Percentiles rank a stretch among this genome's conserved stretches.
phyloP scores from a whole-genome alignment of 139 green algal genomes.

The Mesotaenium endlicherianum region DNA sequence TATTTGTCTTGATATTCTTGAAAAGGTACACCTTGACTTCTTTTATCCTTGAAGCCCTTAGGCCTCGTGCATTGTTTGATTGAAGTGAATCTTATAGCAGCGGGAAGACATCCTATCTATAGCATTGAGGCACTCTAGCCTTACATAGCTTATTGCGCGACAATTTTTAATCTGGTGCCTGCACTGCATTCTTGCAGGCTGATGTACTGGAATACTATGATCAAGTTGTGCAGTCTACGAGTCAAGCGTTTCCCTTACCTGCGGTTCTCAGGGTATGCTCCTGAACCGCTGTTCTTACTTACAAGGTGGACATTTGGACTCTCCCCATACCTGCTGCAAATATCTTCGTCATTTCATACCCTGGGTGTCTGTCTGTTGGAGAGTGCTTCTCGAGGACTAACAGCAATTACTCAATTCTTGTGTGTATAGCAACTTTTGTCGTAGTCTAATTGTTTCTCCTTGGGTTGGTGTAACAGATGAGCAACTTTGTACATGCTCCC shows the following conservation, averaged over 20 bases:
- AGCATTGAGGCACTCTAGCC: no score
- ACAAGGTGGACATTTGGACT: no score
- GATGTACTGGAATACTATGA: slow-evolving; percentile 42
- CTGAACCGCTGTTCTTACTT: not conserved
- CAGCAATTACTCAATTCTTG: slow-evolving; percentile 4
- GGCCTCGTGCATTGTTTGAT: no score
- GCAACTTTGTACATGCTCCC: slow-evolving; percentile 18
- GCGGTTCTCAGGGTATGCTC: slow-evolving; percentile 30
- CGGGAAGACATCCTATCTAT: no score
- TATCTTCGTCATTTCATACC: not conserved
- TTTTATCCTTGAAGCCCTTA: no score
- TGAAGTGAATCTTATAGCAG: no score
- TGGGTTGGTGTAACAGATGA: slow-evolving; percentile 12
- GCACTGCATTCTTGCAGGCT: slow-evolving; percentile 42
- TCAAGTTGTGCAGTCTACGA: slow-evolving; percentile 40
- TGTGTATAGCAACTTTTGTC: not conserved
- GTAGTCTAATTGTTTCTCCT: not conserved
- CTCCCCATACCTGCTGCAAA: not conserved
- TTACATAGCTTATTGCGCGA: no score
- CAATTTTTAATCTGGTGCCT: no score
- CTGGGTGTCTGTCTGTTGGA: not conserved
- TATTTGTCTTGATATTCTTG: no score
- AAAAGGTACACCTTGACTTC: no score
- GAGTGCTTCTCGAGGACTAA: not conserved
- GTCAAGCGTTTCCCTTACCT: slow-evolving; percentile 22